Base-by-base conservation (phyloP, 2,329 filamentous ascomycete species). In the Anisogramma anomala region DNA sequence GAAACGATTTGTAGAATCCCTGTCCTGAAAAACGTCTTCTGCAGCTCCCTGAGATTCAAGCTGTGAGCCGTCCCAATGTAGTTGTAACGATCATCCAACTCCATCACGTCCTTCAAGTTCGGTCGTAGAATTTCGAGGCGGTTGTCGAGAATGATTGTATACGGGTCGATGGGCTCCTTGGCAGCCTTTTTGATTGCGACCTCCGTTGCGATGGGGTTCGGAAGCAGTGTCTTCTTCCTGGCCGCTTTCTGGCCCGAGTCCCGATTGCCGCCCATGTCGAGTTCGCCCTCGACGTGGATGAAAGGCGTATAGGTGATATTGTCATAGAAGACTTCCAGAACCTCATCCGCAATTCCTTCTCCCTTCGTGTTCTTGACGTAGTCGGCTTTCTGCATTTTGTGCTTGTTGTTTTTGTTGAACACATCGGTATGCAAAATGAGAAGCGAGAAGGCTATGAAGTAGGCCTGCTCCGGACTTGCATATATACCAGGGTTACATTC, bases 361-460 rank as follows among this genome's bases (percentile, higher is more conserved):
- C 84, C 87, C 17, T 79, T 79, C 0, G 88, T 93, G 58, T 96
- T 96, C 61, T 93, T 95, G 52, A 96, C 72, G 61, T 98, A 98
- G 55, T 96, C 91, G 1, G 74, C 66, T 57, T 94, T 93, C 56
- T 94, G 87, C 91, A 98, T 98, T 63, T 98, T 98, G 60, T 91
- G 77, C 65, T 96, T 96, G 66, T 96, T 96, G 67, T 96, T 98
- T 63, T 94, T 94, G 69, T 98, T 98, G 75, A 96, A 96, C n/a
- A 94, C 85, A 57, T 98, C 91, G 0, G 91, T 96, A 54, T 98
- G 91, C 25, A 98, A 69, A 51, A 98, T 95, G 45, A 98, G 74
- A 42, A 98, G 78, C 2, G 89, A 96, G 57, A 98, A 98, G 13
- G 89, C 87, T 49, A 96, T 89, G 54, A 96, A 94, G 59, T 96